phyloP scores from a whole-genome alignment of 179 eudicot genomes.

The Silene coronaria region DNA sequence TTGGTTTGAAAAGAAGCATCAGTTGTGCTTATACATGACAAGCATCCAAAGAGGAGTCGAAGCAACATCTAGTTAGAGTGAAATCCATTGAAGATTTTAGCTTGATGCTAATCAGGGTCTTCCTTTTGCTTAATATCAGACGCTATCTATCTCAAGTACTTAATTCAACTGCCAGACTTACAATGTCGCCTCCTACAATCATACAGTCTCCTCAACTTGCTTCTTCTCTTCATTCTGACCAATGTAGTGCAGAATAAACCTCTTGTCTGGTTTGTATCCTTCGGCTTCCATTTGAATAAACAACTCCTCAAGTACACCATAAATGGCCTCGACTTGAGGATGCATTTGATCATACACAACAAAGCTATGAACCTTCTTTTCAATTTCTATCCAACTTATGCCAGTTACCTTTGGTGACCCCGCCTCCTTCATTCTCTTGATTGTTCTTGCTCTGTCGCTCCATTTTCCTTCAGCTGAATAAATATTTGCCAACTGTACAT shows the following conservation, averaged over 20 bases:
- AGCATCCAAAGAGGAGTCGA: no score
- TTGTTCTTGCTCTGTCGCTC: slow-evolving; percentile 61
- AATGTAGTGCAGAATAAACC: slow-evolving; percentile 32
- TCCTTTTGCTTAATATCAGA: no score
- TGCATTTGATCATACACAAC: slow-evolving; percentile 73
- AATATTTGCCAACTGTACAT: slow-evolving; percentile 64
- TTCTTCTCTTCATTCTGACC: slow-evolving; percentile 31
- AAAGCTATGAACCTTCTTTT: slow-evolving; percentile 57
- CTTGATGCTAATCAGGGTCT: not conserved
- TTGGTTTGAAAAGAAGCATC: not conserved
- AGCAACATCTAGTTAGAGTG: not conserved
- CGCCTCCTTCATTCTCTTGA: slow-evolving; percentile 61
- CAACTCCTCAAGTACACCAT: slow-evolving; percentile 36
- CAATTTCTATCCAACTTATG: slow-evolving; percentile 78
- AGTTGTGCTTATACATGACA: not conserved
- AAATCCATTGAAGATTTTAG: not conserved
- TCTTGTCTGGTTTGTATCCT: slow-evolving; percentile 55
- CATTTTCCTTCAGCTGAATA: slow-evolving; percentile 63
- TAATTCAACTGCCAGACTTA: not conserved
- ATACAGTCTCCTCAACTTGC: slow-evolving; percentile 10
- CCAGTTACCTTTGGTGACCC: slow-evolving; percentile 69
- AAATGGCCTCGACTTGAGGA: slow-evolving; percentile 38
- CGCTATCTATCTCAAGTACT: not conserved
- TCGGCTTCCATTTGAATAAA: slow-evolving; percentile 62
- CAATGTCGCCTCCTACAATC: not conserved